Evolutionary conservation across 2,329 filamentous ascomycete species (phyloP), one percentile per base, ranked within the genome.

Genomic region (Sclerotinia glacialis): DNA sequence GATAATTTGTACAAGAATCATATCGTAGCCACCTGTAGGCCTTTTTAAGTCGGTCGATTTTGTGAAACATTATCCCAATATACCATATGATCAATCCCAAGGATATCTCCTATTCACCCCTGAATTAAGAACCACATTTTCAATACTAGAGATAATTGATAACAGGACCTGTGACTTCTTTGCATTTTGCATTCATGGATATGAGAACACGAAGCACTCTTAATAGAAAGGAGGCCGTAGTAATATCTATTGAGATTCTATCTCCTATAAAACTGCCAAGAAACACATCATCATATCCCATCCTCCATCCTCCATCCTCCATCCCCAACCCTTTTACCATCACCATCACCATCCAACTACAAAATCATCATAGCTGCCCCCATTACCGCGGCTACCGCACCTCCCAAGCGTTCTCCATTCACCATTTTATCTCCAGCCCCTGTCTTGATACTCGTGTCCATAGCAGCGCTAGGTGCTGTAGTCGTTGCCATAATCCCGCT

Each of bases 401-500:
- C 63, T 5, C 53, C 54, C 23, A 65, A 11, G 21, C 62, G 31
- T 5, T 50, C 42, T 46, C 26, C 34, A 52, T 42, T 23, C 12
- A n/a, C 16, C 62, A 26, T 23, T n/a, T 6, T 26, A 23, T 26
- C 31, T 40, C 23, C 28, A n/a, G 37, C 55, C 21, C 28, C 14
- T 58, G 26, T 47, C 23, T 37, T 65, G 23, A 21, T 49, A 44
- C 5, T 50, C n/a, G 50, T 65, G 1, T 42, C 44, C 2, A 76
- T 75, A n/a, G 75, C 76, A 7, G 63, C 63, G 44, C 63, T 60
- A 0, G 79, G 77, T 64, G 76, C 70, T 8, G 69, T 70, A 0
- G 78, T 80, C 65, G 80, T 83, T 0, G 81, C 80, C 21, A 23
- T 37, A 58, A 82, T 76, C 8, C 76, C 77, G 0, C 76, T 78